A percentile compares a stretch with the other conserved stretches of the same genome.
phyloP scores from a whole-genome alignment of 768 basidiomycete genomes.

The Thelephora ganbajun region DNA sequence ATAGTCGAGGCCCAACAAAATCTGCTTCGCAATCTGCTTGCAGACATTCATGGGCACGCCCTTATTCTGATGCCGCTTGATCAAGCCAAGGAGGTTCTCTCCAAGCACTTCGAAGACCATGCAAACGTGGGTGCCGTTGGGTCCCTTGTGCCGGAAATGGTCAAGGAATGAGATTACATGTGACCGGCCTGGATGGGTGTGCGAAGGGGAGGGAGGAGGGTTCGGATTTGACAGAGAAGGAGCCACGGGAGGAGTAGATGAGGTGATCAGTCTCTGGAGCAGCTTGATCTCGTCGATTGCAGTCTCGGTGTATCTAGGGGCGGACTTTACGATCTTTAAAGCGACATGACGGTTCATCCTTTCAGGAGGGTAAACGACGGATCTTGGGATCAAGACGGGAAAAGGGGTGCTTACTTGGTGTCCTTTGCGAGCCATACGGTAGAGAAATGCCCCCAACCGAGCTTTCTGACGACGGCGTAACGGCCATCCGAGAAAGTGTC shows the following conservation, averaged over 20 bases:
- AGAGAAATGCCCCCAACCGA: constrained; percentile 92
- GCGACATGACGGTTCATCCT: constrained; percentile 95
- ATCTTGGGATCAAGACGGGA: constrained; percentile 1
- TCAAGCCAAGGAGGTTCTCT: constrained; percentile 89
- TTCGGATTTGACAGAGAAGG: constrained; percentile 35
- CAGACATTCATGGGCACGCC: constrained; percentile 90
- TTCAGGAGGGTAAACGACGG: constrained; percentile 8
- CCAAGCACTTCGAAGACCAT: constrained; percentile 99
- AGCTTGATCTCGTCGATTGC: constrained; percentile 98
- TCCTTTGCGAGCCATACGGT: constrained; percentile 88
- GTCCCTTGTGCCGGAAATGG: constrained; percentile 93
- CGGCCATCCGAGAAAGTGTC: constrained; percentile 79
- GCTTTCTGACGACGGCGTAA: constrained; percentile 85
- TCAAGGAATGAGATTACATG: constrained; percentile 98
- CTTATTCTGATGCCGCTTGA: constrained; percentile 97
- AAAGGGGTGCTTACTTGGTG: constrained; percentile 42
- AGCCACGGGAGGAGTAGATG: constrained; percentile 41
- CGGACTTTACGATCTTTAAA: constrained; percentile 98
- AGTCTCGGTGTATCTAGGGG: constrained; percentile 92
- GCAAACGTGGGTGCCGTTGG: constrained; percentile 95
- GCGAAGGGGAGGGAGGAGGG: constrained; percentile 40
- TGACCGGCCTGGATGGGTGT: constrained; percentile 74
- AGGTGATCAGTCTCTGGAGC: constrained; percentile 86
- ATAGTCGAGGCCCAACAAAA: constrained; percentile 90
- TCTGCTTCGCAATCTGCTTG: constrained; percentile 93